Evolutionary conservation across 371 early-diverging fungal genomes (phyloP), one percentile per base, ranked within the genome.

Genomic region (Mucor irregularis): DNA sequence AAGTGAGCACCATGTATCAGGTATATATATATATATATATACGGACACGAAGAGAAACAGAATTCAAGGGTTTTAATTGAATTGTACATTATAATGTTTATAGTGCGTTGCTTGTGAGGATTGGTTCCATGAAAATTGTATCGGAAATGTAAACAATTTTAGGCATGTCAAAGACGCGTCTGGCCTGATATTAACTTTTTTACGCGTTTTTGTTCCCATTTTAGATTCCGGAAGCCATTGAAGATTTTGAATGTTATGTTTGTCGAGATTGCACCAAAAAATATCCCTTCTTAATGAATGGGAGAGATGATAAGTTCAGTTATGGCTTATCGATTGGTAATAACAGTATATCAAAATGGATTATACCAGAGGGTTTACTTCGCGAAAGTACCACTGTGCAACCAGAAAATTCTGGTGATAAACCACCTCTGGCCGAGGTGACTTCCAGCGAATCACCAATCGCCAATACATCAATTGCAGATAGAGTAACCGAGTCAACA

Each of bases 51-150:
- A n/a, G n/a, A 42, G 8, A 21, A 9, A 21, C 3, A 21, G 6
- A 10, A 2, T 28, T 10, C 11, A 28, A 25, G 9, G 22, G 21
- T 33, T 11, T 26, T 24, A 16, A 6, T 42, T 46, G 40, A 37
- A 25, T 19, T 10, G 16, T 2, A 10, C 21, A 5, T 37, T 4
- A 48, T 28, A 5, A 19, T 45, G 7, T 47, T 25, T 44, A 8
- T 58, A 93, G 77, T 96, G 96, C 57, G 66, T 85, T 30, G 53
- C 84, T 0, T 96, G 96, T 66, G 88, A 91, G 61, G 94, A 91
- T 62, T 91, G 90, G 94, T 90, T 86, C 65, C 94, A 94, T 71
- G 87, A 90, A 26, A 62, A 70, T 0, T 95, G 95, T 63, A 90
- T 95, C 55, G 86, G 87, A 29, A 65, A 83, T 28, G 85, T 83